These are phyloP conservation scores for Entomortierella lignicola DNA, from an alignment of 192 early-diverging fungal genomes.

Conservation along the genomic window DNA sequence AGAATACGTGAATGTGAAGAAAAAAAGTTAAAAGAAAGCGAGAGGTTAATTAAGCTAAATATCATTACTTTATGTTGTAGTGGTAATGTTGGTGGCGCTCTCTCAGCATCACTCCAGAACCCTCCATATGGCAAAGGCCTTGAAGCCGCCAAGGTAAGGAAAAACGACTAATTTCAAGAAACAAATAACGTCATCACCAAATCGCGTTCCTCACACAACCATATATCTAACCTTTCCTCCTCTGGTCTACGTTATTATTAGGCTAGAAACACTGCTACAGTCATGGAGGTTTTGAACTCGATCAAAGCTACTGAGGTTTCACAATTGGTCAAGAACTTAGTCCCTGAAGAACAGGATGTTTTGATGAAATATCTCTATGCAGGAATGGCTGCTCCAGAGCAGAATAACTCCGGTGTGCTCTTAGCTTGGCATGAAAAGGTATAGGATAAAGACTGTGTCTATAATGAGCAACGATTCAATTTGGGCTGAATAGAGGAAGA, in stretches of 20 bases:
- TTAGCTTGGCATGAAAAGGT: conserved; percentile 97
- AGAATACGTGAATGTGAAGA: neutral
- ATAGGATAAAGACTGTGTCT: neutral
- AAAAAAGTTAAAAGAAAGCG: no score
- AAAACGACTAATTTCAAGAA: neutral
- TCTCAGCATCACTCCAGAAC: conserved; percentile 70
- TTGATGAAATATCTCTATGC: conserved; percentile 95
- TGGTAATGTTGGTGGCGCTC: conserved; percentile 68
- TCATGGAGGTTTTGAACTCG: conserved; percentile 85
- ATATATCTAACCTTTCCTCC: neutral
- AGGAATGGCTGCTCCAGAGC: conserved; percentile 86
- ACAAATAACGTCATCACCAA: neutral
- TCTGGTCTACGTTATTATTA: conserved; percentile 27
- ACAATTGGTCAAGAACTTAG: conserved; percentile 68
- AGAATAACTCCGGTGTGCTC: conserved; percentile 84
- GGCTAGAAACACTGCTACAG: conserved; percentile 79
- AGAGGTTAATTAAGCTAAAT: no score
- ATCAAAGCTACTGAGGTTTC: conserved; percentile 78
- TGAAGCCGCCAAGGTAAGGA: conserved; percentile 71
- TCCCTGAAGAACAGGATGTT: conserved; percentile 74
- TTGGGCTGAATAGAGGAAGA: conserved; percentile 1
- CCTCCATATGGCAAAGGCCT: conserved; percentile 78
- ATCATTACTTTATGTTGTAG: conserved; percentile 41
- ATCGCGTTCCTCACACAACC: neutral
- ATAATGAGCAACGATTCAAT: neutral